A percentile compares a stretch with the other conserved stretches of the same genome.
Evolutionary conservation across 306 rosid species (phyloP).

Genomic region (apple (Malus domestica)): ASM211411v1 NC_041794.1:31997501-31998000

Average conservation of each 20-base stretch:
- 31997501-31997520: not conserved
- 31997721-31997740: not conserved
- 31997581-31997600: slow-evolving; percentile 38
- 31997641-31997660: slow-evolving; percentile 20
- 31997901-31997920: not conserved
- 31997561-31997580: slow-evolving; percentile 29
- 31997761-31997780: not conserved
- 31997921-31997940: slow-evolving; percentile 64
- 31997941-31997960: slow-evolving; percentile 88
- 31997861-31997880: slow-evolving; percentile 4
- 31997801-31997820: too few species aligned
- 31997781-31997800: not conserved
- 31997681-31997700: slow-evolving; percentile 80
- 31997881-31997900: not conserved
- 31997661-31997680: slow-evolving; percentile 51
- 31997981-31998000: not conserved
- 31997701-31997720: slow-evolving; percentile 72
- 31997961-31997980: slow-evolving; percentile 61
- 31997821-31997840: too few species aligned
- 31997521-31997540: slow-evolving; percentile 1
- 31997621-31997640: slow-evolving; percentile 21
- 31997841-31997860: too few species aligned
- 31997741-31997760: not conserved
- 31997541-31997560: not conserved
- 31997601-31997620: slow-evolving; percentile 35